Conservation (phyloP, 1,139 yeast species). For the Candida sanyaensis region DNA sequence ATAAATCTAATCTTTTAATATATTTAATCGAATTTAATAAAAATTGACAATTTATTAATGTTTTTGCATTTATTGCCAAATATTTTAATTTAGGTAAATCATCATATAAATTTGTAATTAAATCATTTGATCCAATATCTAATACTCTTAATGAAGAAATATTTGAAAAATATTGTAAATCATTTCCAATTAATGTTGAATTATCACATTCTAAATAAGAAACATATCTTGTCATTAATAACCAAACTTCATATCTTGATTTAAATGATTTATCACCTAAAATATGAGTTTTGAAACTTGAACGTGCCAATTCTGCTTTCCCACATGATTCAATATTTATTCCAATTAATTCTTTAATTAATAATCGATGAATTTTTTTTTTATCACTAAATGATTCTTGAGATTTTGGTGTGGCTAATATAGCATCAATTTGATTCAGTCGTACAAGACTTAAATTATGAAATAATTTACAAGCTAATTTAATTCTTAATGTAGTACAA, state of each 20-base stretch:
- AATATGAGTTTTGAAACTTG: constrained; percentile 15
- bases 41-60: constrained; percentile 14
- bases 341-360: constrained; percentile 23
- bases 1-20: constrained; percentile 26
- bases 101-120: not conserved
- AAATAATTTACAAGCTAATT: constrained; percentile 25
- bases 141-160: constrained; percentile 24
- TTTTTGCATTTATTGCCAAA: constrained; percentile 23
- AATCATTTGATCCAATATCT: constrained; percentile 14
- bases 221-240: constrained; percentile 24
- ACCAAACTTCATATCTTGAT: constrained; percentile 20
- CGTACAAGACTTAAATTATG: constrained; percentile 27
- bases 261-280: constrained; percentile 18
- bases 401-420: constrained; percentile 23
- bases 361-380: constrained; percentile 22
- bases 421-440: constrained; percentile 30
- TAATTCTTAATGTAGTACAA: constrained; percentile 23
- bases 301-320: constrained; percentile 22
- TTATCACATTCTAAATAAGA: constrained; percentile 30
- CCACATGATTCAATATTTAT: constrained; percentile 21
- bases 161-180: constrained; percentile 20
- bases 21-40: constrained; percentile 9
- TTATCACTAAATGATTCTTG: constrained; percentile 25
- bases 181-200: constrained; percentile 17
- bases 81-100: constrained; percentile 11